phyloP scores from a whole-genome alignment of 2,329 filamentous ascomycete species.

The Calonectria naviculata region DNA sequence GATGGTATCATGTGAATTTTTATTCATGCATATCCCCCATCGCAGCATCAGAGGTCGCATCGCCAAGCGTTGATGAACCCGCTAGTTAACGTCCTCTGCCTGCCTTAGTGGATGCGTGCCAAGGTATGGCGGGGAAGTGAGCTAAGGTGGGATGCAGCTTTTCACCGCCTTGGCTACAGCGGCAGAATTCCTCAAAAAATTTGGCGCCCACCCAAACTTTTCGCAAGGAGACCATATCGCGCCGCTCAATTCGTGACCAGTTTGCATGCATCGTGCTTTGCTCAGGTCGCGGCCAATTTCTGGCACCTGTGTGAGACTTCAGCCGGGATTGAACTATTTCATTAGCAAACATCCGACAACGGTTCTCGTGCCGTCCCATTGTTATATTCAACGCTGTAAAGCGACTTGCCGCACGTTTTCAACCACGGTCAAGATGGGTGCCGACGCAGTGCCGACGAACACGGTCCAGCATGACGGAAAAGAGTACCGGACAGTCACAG shows the following conservation, averaged over 20 bases:
- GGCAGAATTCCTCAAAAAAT: conserved; percentile 40
- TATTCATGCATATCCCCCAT: too few species aligned
- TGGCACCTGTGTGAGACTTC: conserved; percentile 23
- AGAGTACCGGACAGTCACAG: conserved; percentile 62
- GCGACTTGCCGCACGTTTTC: conserved; percentile 27
- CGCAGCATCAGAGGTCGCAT: too few species aligned
- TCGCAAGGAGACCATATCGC: conserved; percentile 3
- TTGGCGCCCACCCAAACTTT: conserved; percentile 19
- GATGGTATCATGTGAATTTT: too few species aligned
- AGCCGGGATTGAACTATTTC: neutral
- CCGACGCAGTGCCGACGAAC: conserved; percentile 29
- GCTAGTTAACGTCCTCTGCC: too few species aligned
- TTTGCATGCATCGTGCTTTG: conserved; percentile 31
- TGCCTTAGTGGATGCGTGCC: too few species aligned
- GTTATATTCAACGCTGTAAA: conserved; percentile 10
- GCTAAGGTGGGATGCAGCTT: neutral
- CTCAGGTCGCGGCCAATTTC: conserved; percentile 28
- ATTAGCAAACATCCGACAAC: conserved; percentile 3
- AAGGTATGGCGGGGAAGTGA: conserved; percentile 8
- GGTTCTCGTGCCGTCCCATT: neutral
- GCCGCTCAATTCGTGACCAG: conserved; percentile 6
- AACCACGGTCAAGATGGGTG: conserved; percentile 35
- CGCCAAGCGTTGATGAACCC: too few species aligned
- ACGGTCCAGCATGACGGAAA: conserved; percentile 54
- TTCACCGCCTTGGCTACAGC: conserved; percentile 31